These are phyloP conservation scores for Hansenula anomala DNA, from an alignment of 1,139 yeast species.

Conservation along the genomic window DNA sequence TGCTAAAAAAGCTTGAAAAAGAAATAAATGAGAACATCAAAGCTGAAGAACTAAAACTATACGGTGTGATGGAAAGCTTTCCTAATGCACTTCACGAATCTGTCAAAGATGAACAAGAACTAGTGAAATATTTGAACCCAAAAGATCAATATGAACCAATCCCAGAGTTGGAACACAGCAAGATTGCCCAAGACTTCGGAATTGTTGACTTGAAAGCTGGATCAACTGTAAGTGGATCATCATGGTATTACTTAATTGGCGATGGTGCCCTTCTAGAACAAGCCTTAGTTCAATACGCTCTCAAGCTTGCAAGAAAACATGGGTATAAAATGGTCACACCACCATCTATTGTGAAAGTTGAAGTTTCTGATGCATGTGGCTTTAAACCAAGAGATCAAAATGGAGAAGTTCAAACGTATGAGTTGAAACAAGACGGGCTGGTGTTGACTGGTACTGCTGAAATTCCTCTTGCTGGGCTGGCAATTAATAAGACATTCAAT, in stretches of 20 bases:
- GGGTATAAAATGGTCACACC: conserved; percentile 78
- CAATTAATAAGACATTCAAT: conserved; percentile 35
- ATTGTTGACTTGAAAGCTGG: conserved; percentile 72
- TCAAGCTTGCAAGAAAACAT: conserved; percentile 54
- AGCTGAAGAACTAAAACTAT: conserved; percentile 34
- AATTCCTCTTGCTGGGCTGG: conserved; percentile 83
- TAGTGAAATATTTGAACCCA: conserved; percentile 49
- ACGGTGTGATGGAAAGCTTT: conserved; percentile 42
- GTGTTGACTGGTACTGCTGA: conserved; percentile 95
- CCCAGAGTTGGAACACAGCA: conserved; percentile 41
- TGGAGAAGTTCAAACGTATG: conserved; percentile 82
- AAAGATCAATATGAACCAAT: conserved; percentile 13
- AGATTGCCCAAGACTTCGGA: conserved; percentile 55
- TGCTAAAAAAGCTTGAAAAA: conserved; percentile 28
- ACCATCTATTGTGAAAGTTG: conserved; percentile 80
- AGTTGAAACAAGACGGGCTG: conserved; percentile 44
- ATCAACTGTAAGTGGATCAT: conserved; percentile 72
- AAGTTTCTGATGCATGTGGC: conserved; percentile 85
- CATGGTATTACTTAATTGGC: conserved; percentile 83
- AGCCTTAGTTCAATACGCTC: conserved; percentile 78
- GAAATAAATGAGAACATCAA: conserved; percentile 33
- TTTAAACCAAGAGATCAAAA: conserved; percentile 91
- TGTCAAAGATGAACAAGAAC: conserved; percentile 44
- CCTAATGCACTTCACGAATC: conserved; percentile 64
- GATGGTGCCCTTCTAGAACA: conserved; percentile 90